phyloP scores from a whole-genome alignment of 352 stramenopile species.

The Nothophytophthora sp. region DNA sequence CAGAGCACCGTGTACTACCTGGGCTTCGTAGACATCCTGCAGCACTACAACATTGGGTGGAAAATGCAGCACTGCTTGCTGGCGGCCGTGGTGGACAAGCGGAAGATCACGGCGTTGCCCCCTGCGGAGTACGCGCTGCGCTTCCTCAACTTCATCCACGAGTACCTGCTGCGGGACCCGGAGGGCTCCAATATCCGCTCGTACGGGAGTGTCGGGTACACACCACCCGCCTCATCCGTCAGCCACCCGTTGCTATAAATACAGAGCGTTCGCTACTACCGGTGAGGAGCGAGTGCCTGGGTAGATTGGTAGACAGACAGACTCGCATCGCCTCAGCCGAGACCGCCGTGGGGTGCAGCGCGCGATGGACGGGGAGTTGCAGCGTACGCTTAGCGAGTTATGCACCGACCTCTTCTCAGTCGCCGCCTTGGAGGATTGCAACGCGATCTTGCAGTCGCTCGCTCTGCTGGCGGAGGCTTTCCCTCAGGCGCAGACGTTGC shows the following conservation, averaged over 20 bases:
- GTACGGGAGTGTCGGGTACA: constrained; percentile 69
- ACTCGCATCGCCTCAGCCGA: constrained; percentile 2
- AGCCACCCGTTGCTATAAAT: constrained; percentile 14
- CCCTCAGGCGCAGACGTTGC: constrained; percentile 19
- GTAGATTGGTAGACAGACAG: constrained; percentile 11
- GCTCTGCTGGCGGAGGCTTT: constrained; percentile 29
- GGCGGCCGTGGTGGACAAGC: constrained; percentile 69
- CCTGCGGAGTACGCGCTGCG: constrained; percentile 83
- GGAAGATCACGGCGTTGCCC: constrained; percentile 77
- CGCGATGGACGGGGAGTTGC: constrained; percentile 29
- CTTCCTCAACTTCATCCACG: constrained; percentile 87
- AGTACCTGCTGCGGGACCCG: constrained; percentile 73
- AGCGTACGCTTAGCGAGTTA: constrained; percentile 33
- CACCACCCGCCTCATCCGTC: constrained; percentile 24
- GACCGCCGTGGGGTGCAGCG: constrained; percentile 13
- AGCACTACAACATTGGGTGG: constrained; percentile 86
- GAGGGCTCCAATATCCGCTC: constrained; percentile 59
- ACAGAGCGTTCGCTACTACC: neutral
- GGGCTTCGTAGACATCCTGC: constrained; percentile 85
- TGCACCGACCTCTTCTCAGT: constrained; percentile 31
- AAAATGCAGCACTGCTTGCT: constrained; percentile 84
- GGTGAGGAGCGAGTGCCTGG: neutral
- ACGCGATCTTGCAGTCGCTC: constrained; percentile 32
- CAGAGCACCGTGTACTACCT: constrained; percentile 79
- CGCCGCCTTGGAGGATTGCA: constrained; percentile 16